phyloP scores from a whole-genome alignment of 805 yeast genomes.

The Kazachstania taianensis region DNA sequence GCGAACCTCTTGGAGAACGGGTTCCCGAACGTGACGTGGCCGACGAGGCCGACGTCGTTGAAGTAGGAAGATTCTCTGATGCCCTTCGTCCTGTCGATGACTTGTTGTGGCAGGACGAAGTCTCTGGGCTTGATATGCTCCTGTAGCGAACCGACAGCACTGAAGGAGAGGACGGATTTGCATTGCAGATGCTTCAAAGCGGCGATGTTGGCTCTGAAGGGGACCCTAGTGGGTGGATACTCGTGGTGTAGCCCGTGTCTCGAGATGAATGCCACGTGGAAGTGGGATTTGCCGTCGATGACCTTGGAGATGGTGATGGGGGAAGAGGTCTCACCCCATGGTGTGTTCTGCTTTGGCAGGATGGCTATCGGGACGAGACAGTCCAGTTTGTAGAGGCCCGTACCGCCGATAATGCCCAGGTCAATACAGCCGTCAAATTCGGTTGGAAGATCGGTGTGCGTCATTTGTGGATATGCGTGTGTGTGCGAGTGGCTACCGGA shows the following conservation, averaged over 20 bases:
- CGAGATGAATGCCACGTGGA: conserved; percentile 86
- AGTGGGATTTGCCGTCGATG: conserved; percentile 36
- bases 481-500: too few species aligned
- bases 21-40: conserved; percentile 95
- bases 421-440: conserved; percentile 36
- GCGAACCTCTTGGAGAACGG: conserved; percentile 79
- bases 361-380: conserved; percentile 79
- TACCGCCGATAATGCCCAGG: conserved; percentile 92
- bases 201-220: conserved; percentile 89
- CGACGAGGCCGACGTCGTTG: conserved; percentile 81
- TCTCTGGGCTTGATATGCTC: conserved; percentile 87
- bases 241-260: conserved; percentile 92
- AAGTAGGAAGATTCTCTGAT: conserved; percentile 83
- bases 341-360: conserved; percentile 66
- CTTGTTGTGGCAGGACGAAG: conserved; percentile 92
- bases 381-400: conserved; percentile 87
- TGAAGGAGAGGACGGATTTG: conserved; percentile 79
- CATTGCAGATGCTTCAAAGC: conserved; percentile 86
- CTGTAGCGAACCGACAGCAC: conserved; percentile 93
- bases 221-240: conserved; percentile 84
- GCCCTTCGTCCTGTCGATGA: conserved; percentile 95
- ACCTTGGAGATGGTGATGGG: conserved; percentile 88
- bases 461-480: too few species aligned
- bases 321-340: conserved; percentile 96
- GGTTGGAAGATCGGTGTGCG: conserved; percentile 16